Conservation (phyloP, 139 green algal genomes). For the Chlorella sp. region DNA sequence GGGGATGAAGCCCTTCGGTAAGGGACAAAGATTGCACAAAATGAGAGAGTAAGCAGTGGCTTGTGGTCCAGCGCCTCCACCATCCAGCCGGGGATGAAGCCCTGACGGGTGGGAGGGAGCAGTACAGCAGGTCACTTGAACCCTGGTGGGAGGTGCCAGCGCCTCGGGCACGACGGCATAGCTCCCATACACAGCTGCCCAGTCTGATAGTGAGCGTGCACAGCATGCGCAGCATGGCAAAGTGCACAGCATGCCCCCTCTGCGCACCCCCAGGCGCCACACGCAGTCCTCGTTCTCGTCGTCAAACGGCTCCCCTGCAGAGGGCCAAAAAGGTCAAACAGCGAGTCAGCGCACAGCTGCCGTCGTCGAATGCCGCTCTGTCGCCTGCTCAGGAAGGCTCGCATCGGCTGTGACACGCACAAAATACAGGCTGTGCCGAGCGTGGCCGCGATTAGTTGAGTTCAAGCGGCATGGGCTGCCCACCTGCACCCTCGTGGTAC, state of each 20-base stretch:
- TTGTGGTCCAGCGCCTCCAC: background rate
- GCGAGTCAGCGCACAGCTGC: no score
- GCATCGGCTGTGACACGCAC: no score
- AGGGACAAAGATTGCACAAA: background rate
- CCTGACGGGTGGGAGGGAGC: background rate
- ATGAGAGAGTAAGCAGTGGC: background rate
- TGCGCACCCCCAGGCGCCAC: conserved; percentile 15
- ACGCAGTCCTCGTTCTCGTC: conserved; percentile 28
- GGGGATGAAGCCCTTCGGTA: conserved; percentile 15
- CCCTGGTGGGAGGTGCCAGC: no score
- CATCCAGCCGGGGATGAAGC: background rate
- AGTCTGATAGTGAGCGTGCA: no score
- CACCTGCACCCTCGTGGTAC: conserved; percentile 19
- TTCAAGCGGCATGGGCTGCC: no score
- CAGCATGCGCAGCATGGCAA: background rate
- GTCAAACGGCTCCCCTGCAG: conserved; percentile 29
- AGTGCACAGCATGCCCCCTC: background rate
- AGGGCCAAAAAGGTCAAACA: no score
- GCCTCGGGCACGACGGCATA: background rate
- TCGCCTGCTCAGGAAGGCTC: no score
- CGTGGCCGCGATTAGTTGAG: no score
- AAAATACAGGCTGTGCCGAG: no score
- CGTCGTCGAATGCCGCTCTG: no score
- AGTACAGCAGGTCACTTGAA: background rate
- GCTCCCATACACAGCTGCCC: no score